These are phyloP conservation scores for Pyrenochaeta sp. DNA, from an alignment of 2,329 filamentous ascomycete genomes.

Conservation along the genomic window DNA sequence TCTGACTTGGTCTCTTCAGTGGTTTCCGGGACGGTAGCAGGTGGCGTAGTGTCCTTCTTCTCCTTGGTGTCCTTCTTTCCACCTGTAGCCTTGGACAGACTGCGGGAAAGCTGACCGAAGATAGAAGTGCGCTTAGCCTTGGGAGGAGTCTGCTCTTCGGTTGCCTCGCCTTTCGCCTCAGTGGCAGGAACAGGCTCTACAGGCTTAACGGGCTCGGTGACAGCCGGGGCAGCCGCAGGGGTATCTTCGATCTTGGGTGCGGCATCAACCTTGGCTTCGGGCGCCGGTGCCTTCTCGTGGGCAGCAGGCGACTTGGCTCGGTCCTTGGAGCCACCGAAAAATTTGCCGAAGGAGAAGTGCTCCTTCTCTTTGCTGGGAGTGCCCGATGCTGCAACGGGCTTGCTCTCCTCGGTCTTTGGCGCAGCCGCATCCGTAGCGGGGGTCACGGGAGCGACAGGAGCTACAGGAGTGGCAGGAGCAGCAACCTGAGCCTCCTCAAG, in stretches of 20 bases:
- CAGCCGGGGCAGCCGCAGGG: constrained; percentile 17
- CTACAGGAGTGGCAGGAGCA: constrained; percentile 37
- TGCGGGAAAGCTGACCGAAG: constrained; percentile 72
- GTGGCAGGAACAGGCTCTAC: constrained; percentile 40
- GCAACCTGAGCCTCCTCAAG: constrained; percentile 50
- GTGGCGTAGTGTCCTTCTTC: constrained; percentile 42
- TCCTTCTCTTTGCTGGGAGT: constrained; percentile 56
- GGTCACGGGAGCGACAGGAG: constrained; percentile 31
- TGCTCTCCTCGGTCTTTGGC: constrained; percentile 38
- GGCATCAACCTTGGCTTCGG: constrained; percentile 54
- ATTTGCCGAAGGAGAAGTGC: constrained; percentile 63
- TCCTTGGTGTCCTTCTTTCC: constrained; percentile 50
- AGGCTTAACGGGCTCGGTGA: constrained; percentile 31
- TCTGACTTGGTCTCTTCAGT: constrained; percentile 22
- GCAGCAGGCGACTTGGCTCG: constrained; percentile 55
- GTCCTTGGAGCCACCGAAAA: constrained; percentile 60
- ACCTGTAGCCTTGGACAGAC: constrained; percentile 51
- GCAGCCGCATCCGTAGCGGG: constrained; percentile 37
- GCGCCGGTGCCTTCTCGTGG: constrained; percentile 42
- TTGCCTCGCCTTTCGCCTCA: constrained; percentile 56
- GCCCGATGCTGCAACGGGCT: constrained; percentile 35
- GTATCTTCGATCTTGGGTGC: constrained; percentile 47
- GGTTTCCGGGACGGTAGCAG: constrained; percentile 48
- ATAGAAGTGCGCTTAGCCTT: constrained; percentile 88
- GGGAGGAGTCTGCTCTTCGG: constrained; percentile 54